Evolutionary conservation across 2,329 filamentous ascomycete genomes (phyloP).

Genomic region (Pseudogymnoascus sp.): DNA sequence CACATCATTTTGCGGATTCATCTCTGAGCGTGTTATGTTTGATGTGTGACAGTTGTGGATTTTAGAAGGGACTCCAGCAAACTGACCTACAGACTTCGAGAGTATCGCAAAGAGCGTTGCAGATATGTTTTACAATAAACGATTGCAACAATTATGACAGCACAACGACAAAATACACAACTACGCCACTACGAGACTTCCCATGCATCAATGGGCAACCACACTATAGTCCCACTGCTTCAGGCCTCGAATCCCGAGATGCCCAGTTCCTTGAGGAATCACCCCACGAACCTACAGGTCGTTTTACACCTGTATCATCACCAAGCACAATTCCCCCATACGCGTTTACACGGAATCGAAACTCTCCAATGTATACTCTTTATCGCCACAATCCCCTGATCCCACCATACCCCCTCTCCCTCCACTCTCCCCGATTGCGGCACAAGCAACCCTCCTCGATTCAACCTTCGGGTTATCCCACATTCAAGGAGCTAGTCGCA

Average conservation of each 20-base stretch:
- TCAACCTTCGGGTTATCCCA: constrained; percentile 25
- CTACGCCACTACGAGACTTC: not conserved
- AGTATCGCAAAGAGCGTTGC: not conserved
- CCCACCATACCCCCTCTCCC: not conserved
- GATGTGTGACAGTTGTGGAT: constrained; percentile 21
- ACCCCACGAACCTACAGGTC: not conserved
- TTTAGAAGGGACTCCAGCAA: constrained; percentile 29
- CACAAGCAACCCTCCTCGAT: constrained; percentile 29
- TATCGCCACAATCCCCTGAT: not conserved
- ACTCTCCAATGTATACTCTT: not conserved
- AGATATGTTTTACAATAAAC: not conserved
- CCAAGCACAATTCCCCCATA: not conserved
- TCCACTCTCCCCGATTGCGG: constrained; percentile 14
- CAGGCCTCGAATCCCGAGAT: not conserved
- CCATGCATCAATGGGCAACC: not conserved
- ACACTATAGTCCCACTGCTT: not conserved
- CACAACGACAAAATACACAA: not conserved
- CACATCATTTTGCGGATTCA: constrained; percentile 16
- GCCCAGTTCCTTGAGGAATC: not conserved
- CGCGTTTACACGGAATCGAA: constrained; percentile 6
- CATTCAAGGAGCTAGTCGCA: constrained; percentile 29
- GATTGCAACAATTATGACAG: not conserved
- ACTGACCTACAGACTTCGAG: not conserved
- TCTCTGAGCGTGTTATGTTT: constrained; percentile 16
- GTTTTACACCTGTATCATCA: not conserved